Percentiles rank a stretch among this genome's conserved stretches.
Evolutionary conservation across 805 yeast genomes (phyloP).

Genomic region (Pachysolen tannophilus): DNA sequence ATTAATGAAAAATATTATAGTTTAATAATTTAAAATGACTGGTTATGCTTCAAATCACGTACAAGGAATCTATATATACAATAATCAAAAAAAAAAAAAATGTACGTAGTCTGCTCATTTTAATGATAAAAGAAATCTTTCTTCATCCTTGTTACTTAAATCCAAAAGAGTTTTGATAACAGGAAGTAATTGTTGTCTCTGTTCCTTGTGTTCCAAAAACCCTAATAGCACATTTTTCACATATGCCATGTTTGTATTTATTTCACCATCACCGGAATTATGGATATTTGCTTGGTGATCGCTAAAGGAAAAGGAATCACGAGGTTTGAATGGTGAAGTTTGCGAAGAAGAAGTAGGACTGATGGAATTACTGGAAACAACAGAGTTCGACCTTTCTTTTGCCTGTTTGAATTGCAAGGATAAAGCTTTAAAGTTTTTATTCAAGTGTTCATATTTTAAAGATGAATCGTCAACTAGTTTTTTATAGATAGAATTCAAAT

Average conservation of each 20-base stretch:
- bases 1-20: no score
- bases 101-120: constrained; percentile 12
- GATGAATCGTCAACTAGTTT: constrained; percentile 59
- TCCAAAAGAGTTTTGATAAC: constrained; percentile 73
- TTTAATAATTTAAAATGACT: neutral
- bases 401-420: constrained; percentile 47
- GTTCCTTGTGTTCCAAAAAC: constrained; percentile 88
- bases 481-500: constrained; percentile 43
- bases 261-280: constrained; percentile 19
- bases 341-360: constrained; percentile 7
- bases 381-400: constrained; percentile 11
- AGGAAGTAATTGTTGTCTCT: constrained; percentile 75
- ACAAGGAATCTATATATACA: no score
- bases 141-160: constrained; percentile 64
- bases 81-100: neutral
- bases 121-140: constrained; percentile 54
- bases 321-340: constrained; percentile 18
- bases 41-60: no score
- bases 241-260: constrained; percentile 62
- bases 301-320: no score
- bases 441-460: constrained; percentile 56
- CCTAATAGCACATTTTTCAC: constrained; percentile 87
- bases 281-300: constrained; percentile 8
- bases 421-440: constrained; percentile 62
- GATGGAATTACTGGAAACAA: neutral